Base-by-base conservation (phyloP, 768 basidiomycete species). In the Tricholoma flavovirens region DNA sequence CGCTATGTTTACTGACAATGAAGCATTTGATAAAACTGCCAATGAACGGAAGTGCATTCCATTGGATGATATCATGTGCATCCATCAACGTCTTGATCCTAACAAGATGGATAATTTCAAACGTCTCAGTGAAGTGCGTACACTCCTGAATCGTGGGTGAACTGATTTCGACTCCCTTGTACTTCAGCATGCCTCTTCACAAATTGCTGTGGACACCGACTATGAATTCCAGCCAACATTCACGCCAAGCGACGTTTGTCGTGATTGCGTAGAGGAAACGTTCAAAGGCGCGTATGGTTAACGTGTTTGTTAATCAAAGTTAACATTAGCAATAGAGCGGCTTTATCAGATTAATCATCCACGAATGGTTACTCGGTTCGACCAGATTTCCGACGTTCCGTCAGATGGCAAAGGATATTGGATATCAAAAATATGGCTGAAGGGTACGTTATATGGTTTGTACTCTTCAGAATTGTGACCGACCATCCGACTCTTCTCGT, bases 361-460 rank as follows among this genome's bases (percentile, higher is more conserved):
- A 22, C 76, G 72, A 43, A 66, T 78, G n/a, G 83, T 88, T 0
- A 67, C 73, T 24, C 67, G 74, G 53, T 87, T 90, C 55, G 84
- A 90, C 48, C 74, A 77, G 4, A 66, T 82, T 5, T 74, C 75
- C 36, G 72, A 77, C 24, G 69, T 75, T 9, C 70, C 71, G 4
- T 71, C 71, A 11, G 79, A 80, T 54, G 67, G 69, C 14, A 59
- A 60, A 14, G 80, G 80, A 6, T 85, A 77, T 66, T 90, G 86
- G 85, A 82, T 93, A 63, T 93, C 91, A 0, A 90, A 86, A 65
- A 67, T 71, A 5, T 93, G 92, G 92, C 67, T 88, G 3, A 87
- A 79, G 80, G 90, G 90, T 87, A 56, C 14, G 67, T 56, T 43
- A 40, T 29, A 14, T 59, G n/a, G n/a, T n/a, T n/a, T n/a, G 45